phyloP scores from a whole-genome alignment of 2,329 filamentous ascomycete genomes.

The Ascochyta rabiei region DNA sequence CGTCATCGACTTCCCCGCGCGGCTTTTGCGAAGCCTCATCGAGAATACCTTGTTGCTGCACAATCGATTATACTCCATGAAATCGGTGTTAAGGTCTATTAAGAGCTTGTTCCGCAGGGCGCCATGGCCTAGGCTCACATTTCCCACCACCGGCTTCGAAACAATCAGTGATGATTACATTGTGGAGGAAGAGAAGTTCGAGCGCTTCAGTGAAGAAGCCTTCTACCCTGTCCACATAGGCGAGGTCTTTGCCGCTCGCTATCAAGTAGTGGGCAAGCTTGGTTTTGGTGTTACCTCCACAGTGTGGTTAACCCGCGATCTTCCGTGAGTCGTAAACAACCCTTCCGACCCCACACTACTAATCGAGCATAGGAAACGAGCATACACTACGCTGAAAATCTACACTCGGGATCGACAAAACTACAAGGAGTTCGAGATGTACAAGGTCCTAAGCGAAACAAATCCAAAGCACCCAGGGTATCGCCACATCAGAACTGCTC shows the following conservation, averaged over 20 bases:
- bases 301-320: constrained; percentile 24
- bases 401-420: constrained; percentile 9
- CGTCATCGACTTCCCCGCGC: too few species aligned
- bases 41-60: too few species aligned
- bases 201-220: not conserved
- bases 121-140: constrained; percentile 19
- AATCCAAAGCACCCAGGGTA: constrained; percentile 36
- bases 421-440: constrained; percentile 14
- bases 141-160: constrained; percentile 19
- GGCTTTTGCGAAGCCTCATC: too few species aligned
- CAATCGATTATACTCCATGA: not conserved
- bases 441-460: constrained; percentile 14
- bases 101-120: constrained; percentile 11
- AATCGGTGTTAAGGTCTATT: not conserved
- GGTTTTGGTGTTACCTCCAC: constrained; percentile 18
- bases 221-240: constrained; percentile 14
- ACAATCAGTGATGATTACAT: constrained; percentile 14
- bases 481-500: constrained; percentile 36
- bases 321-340: constrained; percentile 6
- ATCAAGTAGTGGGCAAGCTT: constrained; percentile 16
- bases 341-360: not conserved
- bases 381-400: constrained; percentile 18
- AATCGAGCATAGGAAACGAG: constrained; percentile 1
- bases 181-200: constrained; percentile 21
- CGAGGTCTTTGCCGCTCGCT: not conserved